A percentile compares a stretch with the other conserved stretches of the same genome.
phyloP scores from a whole-genome alignment of 1,284 basidiomycete species.

The Cutaneotrichosporon curvatum region DNA sequence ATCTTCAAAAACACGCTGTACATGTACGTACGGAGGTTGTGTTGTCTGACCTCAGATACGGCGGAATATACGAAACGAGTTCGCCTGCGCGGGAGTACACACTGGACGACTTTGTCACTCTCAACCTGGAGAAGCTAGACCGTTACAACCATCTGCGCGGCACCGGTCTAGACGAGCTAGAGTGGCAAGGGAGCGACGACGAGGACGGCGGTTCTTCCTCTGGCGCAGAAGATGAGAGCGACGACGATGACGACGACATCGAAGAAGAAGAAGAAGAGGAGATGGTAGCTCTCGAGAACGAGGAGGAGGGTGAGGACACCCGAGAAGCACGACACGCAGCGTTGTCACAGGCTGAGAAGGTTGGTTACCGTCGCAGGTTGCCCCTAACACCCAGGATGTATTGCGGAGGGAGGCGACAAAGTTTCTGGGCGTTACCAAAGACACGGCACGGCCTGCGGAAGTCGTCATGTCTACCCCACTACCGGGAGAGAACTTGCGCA shows the following conservation, averaged over 20 bases:
- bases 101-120: slow-evolving; percentile 69
- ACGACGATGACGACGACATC: slow-evolving; percentile 27
- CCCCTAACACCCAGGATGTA: slow-evolving; percentile 48
- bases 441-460: slow-evolving; percentile 58
- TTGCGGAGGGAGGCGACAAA: slow-evolving; percentile 58
- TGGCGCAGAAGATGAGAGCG: slow-evolving; percentile 52
- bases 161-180: slow-evolving; percentile 59
- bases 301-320: slow-evolving; percentile 27
- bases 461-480: slow-evolving; percentile 74
- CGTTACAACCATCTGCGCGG: slow-evolving; percentile 63
- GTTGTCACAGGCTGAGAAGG: slow-evolving; percentile 20
- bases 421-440: slow-evolving; percentile 68
- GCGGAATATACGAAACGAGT: slow-evolving; percentile 75
- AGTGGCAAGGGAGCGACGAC: slow-evolving; percentile 55
- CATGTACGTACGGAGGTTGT: slow-evolving; percentile 49
- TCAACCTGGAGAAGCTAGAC: slow-evolving; percentile 75
- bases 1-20: slow-evolving; percentile 78
- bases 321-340: slow-evolving; percentile 22
- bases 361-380: too few species aligned
- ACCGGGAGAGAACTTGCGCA: slow-evolving; percentile 78
- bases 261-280: slow-evolving; percentile 36
- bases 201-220: slow-evolving; percentile 48
- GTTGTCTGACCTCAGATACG: slow-evolving; percentile 55
- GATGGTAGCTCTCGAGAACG: slow-evolving; percentile 26
- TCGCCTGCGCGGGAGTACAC: slow-evolving; percentile 65